Conservation (phyloP, 2,329 filamentous ascomycete species). For the Neospermospora avenae region DNA sequence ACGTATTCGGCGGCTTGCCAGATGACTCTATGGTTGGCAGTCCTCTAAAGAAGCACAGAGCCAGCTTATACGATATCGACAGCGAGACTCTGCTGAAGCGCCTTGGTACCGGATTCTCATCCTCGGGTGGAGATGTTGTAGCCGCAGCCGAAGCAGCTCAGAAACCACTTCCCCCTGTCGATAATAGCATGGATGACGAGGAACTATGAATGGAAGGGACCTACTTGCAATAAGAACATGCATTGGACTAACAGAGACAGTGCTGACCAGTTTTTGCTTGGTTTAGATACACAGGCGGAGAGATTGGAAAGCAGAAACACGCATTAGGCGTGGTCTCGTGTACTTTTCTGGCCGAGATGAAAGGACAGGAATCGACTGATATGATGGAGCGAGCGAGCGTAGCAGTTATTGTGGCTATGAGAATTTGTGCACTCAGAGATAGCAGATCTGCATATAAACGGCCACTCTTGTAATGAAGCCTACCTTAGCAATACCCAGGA, state of each 20-base stretch:
- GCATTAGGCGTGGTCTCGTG: conserved; percentile 1
- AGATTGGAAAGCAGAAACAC: conserved; percentile 6
- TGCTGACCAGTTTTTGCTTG: conserved; percentile 3
- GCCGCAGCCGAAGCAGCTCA: conserved; percentile 33
- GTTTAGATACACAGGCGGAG: not conserved
- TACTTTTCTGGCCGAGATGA: not conserved
- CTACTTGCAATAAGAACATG: not conserved
- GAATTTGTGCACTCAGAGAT: not conserved
- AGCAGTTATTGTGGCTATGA: not conserved
- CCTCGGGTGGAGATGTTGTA: conserved; percentile 25
- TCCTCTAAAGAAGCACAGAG: conserved; percentile 72
- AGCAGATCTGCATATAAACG: not conserved
- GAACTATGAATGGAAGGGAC: conserved; percentile 26
- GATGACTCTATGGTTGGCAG: conserved; percentile 57
- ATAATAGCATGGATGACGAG: conserved; percentile 26
- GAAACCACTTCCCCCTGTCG: conserved; percentile 18
- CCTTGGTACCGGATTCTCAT: conserved; percentile 25
- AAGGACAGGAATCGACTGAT: not conserved
- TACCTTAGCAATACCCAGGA: not conserved
- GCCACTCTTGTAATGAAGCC: not conserved
- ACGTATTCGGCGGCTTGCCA: conserved; percentile 43
- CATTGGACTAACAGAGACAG: not conserved
- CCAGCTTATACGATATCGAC: conserved; percentile 53
- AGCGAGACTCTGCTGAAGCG: conserved; percentile 36
- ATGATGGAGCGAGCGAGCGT: not conserved